Conservation (phyloP, 768 basidiomycete genomes). For the Amanita pallidorosea region DNA sequence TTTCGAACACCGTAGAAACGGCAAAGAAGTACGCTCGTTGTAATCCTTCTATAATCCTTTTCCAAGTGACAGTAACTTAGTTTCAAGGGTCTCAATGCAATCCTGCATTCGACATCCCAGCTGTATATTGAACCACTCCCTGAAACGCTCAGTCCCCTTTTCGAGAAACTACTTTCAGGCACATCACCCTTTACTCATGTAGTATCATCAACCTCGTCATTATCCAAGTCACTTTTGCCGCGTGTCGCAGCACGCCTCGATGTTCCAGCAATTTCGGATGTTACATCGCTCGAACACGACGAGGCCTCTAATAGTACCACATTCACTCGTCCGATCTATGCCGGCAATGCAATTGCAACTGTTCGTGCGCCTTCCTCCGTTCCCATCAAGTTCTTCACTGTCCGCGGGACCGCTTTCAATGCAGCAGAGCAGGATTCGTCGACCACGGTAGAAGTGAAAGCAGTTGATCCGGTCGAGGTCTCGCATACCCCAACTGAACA, state of each 20-base stretch:
- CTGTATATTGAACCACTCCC: conserved; percentile 63
- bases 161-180: conserved; percentile 62
- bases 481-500: conserved; percentile 50
- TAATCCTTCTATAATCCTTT: not conserved
- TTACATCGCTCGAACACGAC: conserved; percentile 75
- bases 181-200: conserved; percentile 76
- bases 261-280: conserved; percentile 84
- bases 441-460: conserved; percentile 44
- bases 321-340: conserved; percentile 93
- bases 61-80: conserved; percentile 23
- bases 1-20: conserved; percentile 54
- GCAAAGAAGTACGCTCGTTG: conserved; percentile 59
- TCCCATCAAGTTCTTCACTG: conserved; percentile 88
- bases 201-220: conserved; percentile 84
- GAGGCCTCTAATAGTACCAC: conserved; percentile 60
- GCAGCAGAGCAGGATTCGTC: conserved; percentile 46
- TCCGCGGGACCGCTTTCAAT: conserved; percentile 83
- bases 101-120: conserved; percentile 62
- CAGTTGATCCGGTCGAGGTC: conserved; percentile 55
- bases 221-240: conserved; percentile 87
- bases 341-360: conserved; percentile 94
- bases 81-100: conserved; percentile 51
- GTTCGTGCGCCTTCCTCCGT: conserved; percentile 72
- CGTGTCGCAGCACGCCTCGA: conserved; percentile 87
- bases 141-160: conserved; percentile 72